Base-by-base conservation (phyloP, 2,329 filamentous ascomycete genomes). In the Beauveria rudraprayagi region DNA sequence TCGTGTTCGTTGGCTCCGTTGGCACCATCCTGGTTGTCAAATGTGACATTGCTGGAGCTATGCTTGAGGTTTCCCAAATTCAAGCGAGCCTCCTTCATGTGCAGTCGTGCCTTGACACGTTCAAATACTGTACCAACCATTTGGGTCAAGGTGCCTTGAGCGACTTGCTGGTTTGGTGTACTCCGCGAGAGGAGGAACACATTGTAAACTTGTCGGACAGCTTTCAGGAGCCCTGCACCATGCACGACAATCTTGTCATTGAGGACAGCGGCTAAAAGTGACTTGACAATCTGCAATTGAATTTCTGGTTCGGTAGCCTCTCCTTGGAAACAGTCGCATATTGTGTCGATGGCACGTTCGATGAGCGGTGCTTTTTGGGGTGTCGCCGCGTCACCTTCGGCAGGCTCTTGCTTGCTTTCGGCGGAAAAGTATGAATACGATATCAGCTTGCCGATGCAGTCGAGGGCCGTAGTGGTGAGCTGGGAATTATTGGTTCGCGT, bases 191-290 rank as follows among this genome's bases (percentile, higher is more conserved):
- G 85, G 63, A 99, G 81, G 74, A 99, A 99, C 67, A 99, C 95
- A 78, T 99, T 99, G 80, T 99, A 99, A 62, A 97, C 96, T 75
- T 97, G 91, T 67, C 94, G 89, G 66, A 99, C 92, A 60, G 94
- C 93, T 78, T 99, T 99, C 66, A 99, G 81, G 64, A 99, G 82
- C 65, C 94, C 95, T 43, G 94, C 93, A 62, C 94, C 94, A 73
- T 99, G 94, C 2, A 99, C 95, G 48, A 99, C 92, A 66, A 97
- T 96, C 78, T 97, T 99, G 78, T 99, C 94, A 71, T 97, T 97
- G 65, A 99, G 79, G 16, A 99, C 94, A 16, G 95, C 95, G 16
- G 94, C 92, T 63, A 99, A 80, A 63, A 99, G 80, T 2, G 94
- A 97, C 77, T 99, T 97, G 73, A 99, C 91, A 67, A 99, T 99